Base-by-base conservation (phyloP, 1,284 basidiomycete species). In the Tilletiopsis washingtonensis region DNA sequence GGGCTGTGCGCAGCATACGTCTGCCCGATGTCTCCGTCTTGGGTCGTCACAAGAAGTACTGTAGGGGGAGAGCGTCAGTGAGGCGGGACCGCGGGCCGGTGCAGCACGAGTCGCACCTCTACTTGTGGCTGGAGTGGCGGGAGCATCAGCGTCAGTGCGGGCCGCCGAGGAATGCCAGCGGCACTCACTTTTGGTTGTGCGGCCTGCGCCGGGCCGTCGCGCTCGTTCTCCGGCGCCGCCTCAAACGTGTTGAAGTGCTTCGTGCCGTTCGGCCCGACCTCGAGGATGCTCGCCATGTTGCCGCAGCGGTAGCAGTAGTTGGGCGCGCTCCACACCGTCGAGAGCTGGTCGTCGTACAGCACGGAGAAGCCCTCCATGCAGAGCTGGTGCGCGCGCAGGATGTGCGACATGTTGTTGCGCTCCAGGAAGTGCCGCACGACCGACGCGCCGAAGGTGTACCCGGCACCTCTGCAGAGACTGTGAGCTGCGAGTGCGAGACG, bases 331-430 rank as follows among this genome's bases (percentile, higher is more conserved):
- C 94, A 99, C 2, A 99, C 94, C 0, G 94, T 99, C 23, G 88
- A 91, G 41, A 99, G 81, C 63, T 88, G 85, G 64, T 91, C 86
- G 74, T 93, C 89, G 75, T 96, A 98, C 29, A 97, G 78, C 3
- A 91, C 90, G 21, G 85, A 83, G 75, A 89, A 98, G 2, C 94
- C 94, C 76, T 98, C 94, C 94, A 98, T 97, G 75, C 94, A 98
- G 4, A 99, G 81, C 71, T 99, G 94, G 75, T 99, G 94, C 15
- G 94, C 94, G 24, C 94, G 86, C 14, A 98, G 81, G 62, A 99
- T 96, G 72, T 98, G 93, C 34, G 86, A 84, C 91, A 99, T 96
- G 59, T 84, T 81, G 77, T 99, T 99, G 84, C 83, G 48, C 91
- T 67, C 60, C 17, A 73, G 80, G 74, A 99, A 99, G 74, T 97